Evolutionary conservation across 2,329 filamentous ascomycete species (phyloP), one percentile per base, ranked within the genome.

Genomic region (Arthrobotrys sinensis): DNA sequence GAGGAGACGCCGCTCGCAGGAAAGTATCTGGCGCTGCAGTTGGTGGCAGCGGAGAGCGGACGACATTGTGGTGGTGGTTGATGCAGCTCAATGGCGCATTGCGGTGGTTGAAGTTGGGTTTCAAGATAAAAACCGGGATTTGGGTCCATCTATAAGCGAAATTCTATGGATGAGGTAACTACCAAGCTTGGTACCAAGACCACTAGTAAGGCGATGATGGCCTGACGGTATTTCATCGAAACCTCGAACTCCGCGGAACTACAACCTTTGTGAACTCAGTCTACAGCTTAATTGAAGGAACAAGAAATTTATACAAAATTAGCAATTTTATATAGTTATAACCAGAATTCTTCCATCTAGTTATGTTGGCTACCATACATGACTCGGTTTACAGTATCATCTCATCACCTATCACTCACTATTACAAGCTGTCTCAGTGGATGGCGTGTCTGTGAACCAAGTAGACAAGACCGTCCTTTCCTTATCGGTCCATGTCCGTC

Each of bases 331-430:
- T 60, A 60, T 60, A 57, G n/a, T 38, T 57, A 36, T 64, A 55
- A 60, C 65, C 36, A 43, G 55, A 63, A 69, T 76, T 76, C 57
- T 75, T 66, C 70, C 53, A 75, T 65, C 55, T 45, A 76, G 40
- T 45, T 52, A 63, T 36, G 34, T 34, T 64, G 64, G 72, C 38
- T 76, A 69, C 72, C 72, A 76, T 76, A 63, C 72, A 76, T 76
- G 45, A 43, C 62, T 46, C 19, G 36, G 36, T 24, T n/a, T 5
- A 14, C 16, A 60, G 55, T 24, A 60, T 28, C 55, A 28, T 43
- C 55, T 43, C 53, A 24, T 60, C 32, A 19, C 53, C 16, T 52
- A 32, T 32, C 11, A 52, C 28, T 24, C 32, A 34, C 50, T 36
- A 8, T 14, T n/a, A 36, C 10, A 34, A 28, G 10, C 8, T 19